Evolutionary conservation across 495 filamentous ascomycete genomes (phyloP).

Genomic region (Tuber borchii): DNA sequence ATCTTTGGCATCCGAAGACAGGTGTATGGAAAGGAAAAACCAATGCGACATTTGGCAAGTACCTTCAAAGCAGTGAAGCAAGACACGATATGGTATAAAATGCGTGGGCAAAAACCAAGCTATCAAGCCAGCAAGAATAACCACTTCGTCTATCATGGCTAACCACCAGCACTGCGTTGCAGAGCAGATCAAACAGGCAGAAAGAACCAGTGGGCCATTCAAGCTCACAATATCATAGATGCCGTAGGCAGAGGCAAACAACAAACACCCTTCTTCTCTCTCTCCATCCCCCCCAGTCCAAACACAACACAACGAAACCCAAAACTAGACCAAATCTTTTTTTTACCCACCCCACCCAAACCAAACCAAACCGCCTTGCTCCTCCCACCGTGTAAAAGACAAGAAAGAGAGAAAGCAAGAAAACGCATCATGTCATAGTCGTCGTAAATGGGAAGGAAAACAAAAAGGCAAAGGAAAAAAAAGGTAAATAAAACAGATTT

Average conservation of each 20-base stretch:
- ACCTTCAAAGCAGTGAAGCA: neutral
- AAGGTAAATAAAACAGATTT: neutral
- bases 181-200: neutral
- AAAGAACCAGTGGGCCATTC: neutral
- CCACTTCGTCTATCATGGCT: neutral
- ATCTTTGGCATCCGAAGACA: neutral
- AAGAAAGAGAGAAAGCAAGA: neutral
- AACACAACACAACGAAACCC: neutral
- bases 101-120: neutral
- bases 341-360: conserved; percentile 1
- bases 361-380: conserved; percentile 1
- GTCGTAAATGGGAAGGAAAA: neutral
- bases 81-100: neutral
- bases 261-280: neutral
- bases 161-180: neutral
- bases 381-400: neutral
- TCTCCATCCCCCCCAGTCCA: neutral
- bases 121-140: neutral
- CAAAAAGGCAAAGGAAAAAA: neutral
- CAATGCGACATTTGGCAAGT: neutral
- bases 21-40: neutral
- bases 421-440: neutral
- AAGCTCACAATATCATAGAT: neutral
- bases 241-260: neutral
- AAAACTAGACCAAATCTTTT: neutral